phyloP scores from a whole-genome alignment of 495 filamentous ascomycete genomes.

The Sordaria brevicollis region DNA sequence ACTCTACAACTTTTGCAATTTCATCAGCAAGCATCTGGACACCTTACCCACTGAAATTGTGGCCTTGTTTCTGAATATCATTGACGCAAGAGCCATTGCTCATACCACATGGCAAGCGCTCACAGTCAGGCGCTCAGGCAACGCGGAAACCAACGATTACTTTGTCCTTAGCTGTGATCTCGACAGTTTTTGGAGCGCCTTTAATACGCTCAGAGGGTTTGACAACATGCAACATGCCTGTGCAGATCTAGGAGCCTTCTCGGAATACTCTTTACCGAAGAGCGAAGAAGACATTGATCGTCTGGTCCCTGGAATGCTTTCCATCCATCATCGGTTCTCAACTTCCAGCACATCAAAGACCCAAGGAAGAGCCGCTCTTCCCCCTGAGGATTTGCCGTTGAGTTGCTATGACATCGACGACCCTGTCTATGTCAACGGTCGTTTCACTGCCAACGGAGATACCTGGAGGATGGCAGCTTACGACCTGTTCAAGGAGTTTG shows the following conservation, averaged over 20 bases:
- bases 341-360: not conserved
- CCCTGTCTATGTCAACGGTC: not conserved
- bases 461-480: constrained; percentile 22
- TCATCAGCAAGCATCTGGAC: not conserved
- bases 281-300: not conserved
- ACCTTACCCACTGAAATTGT: not conserved
- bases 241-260: not conserved
- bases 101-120: not conserved
- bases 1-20: not conserved
- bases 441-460: not conserved
- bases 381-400: not conserved
- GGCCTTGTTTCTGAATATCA: not conserved
- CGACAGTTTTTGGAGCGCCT: not conserved
- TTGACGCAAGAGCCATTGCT: not conserved
- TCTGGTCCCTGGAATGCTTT: not conserved
- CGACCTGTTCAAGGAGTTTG: constrained; percentile 21
- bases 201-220: not conserved
- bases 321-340: not conserved
- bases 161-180: not conserved
- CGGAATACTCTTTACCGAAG: not conserved
- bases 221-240: not conserved
- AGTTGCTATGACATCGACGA: not conserved
- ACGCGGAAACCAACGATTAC: not conserved
- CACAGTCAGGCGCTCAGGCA: not conserved
- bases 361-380: not conserved